These are phyloP conservation scores for Mycena pura DNA, from an alignment of 768 basidiomycete species.

Conservation along the genomic window DNA sequence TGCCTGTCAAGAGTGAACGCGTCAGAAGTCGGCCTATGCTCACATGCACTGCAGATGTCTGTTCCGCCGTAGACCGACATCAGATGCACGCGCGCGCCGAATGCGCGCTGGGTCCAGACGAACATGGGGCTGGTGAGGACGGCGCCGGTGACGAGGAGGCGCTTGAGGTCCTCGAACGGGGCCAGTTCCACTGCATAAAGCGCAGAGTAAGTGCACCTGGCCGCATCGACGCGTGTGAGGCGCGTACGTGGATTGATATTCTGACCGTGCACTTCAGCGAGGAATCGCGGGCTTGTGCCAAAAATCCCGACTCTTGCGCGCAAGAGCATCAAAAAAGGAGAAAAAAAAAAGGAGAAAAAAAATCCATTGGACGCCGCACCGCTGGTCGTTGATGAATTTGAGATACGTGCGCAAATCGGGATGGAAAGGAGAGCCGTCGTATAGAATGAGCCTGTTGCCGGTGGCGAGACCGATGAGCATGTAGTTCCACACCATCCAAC, in stretches of 20 bases:
- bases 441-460: constrained; percentile 50
- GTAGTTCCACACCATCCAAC: constrained; percentile 86
- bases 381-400: constrained; percentile 51
- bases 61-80: constrained; percentile 72
- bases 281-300: constrained; percentile 53
- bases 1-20: not conserved
- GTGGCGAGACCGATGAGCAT: constrained; percentile 54
- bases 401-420: constrained; percentile 50
- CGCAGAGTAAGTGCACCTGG: not conserved
- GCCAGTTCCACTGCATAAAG: constrained; percentile 51
- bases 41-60: constrained; percentile 71
- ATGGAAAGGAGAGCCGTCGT: constrained; percentile 62
- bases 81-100: constrained; percentile 58
- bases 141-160: constrained; percentile 63
- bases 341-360: too few relatives aligned
- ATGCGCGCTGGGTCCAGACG: constrained; percentile 68
- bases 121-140: constrained; percentile 72
- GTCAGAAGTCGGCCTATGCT: constrained; percentile 36
- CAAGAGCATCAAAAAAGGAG: too few relatives aligned
- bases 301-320: constrained; percentile 44
- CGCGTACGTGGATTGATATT: constrained; percentile 48
- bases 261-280: constrained; percentile 52
- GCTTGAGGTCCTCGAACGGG: constrained; percentile 61
- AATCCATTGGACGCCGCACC: constrained; percentile 27
- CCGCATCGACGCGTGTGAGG: too few relatives aligned